Percentiles rank a stretch among this genome's conserved stretches.
Evolutionary conservation across 176 grass and related monocot species (phyloP).

Genomic region (Oryza nivara): DNA sequence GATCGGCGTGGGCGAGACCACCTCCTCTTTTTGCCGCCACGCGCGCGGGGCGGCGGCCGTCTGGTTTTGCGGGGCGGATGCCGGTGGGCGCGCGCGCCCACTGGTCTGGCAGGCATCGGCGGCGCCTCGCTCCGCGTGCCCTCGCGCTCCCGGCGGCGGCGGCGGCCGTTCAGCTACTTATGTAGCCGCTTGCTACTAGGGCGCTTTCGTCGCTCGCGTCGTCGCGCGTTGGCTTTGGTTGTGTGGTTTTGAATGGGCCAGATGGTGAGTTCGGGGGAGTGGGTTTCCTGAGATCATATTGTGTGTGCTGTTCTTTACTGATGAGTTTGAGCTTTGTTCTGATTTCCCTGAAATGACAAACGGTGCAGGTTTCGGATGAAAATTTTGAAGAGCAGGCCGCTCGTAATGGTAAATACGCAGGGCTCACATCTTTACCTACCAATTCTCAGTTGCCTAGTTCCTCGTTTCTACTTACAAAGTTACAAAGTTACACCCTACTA

Average conservation of each 20-base stretch:
- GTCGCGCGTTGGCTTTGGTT: neutral
- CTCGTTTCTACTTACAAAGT: neutral
- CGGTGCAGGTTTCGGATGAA: conserved; percentile 51
- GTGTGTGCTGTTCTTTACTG: neutral
- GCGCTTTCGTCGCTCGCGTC: neutral
- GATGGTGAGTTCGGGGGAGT: conserved; percentile 41
- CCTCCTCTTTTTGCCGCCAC: neutral
- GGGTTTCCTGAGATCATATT: neutral
- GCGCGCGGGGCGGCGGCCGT: neutral
- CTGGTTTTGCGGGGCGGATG: neutral
- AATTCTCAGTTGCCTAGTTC: neutral
- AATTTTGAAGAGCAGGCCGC: conserved; percentile 43
- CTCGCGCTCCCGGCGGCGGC: neutral
- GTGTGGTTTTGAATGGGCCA: conserved; percentile 39
- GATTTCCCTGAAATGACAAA: conserved; percentile 4
- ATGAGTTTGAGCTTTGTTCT: neutral
- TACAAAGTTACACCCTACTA: neutral
- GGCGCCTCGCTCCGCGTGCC: conserved; percentile 38
- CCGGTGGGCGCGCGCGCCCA: neutral
- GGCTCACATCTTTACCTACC: neutral
- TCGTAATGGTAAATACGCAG: conserved; percentile 28
- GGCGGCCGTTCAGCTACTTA: neutral
- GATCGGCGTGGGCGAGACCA: conserved; percentile 3
- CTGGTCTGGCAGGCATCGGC: neutral
- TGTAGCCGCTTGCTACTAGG: neutral